Base-by-base conservation (phyloP, 768 basidiomycete species). In the Mycena chlorophos region DNA sequence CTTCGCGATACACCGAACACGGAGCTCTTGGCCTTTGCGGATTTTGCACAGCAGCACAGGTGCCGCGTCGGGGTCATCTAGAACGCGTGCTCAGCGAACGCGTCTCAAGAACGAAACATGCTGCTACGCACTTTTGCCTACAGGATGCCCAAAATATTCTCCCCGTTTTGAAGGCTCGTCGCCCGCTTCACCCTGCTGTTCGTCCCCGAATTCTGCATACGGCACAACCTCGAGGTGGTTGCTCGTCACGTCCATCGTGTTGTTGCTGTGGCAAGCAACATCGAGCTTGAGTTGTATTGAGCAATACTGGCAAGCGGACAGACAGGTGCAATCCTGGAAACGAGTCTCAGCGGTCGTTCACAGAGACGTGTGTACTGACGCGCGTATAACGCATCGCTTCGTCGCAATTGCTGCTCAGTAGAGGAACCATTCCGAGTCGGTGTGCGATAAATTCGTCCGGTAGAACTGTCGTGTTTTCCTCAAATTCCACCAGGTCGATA, bases 361-460 rank as follows among this genome's bases (percentile, higher is more conserved):
- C 56, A 37, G 50, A 13, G 46, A 61, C 6, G 23, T 30, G 47
- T 37, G 42, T 19, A 74, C 83, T 52, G 63, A 87, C 89, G 67
- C 88, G 78, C 49, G 85, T 87, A 64, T 88, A 88, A 57, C 87
- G 80, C 70, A 98, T 89, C 20, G 84, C 91, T 66, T 93, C 91
- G 58, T 94, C 91, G 63, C 93, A 95, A 61, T 90, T 91, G 34
- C 85, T 77, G 71, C 92, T 95, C 49, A 88, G 78, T 22, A 99
- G 77, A 6, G 97, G 97, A 26, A 99, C 80, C 84, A 97, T 89
- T 22, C 97, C 97, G 27, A 99, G 78, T 49, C 97, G 85, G 71
- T 99, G 97, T 0, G 94, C 92, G 57, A 99, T 89, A 75, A 94
- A 97, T 74, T 99, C 97, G 72, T 99, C 97, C 2, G 95, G 92